phyloP scores from a whole-genome alignment of 164 flowering plant genomes.

The Brasenia schreberi region DNA sequence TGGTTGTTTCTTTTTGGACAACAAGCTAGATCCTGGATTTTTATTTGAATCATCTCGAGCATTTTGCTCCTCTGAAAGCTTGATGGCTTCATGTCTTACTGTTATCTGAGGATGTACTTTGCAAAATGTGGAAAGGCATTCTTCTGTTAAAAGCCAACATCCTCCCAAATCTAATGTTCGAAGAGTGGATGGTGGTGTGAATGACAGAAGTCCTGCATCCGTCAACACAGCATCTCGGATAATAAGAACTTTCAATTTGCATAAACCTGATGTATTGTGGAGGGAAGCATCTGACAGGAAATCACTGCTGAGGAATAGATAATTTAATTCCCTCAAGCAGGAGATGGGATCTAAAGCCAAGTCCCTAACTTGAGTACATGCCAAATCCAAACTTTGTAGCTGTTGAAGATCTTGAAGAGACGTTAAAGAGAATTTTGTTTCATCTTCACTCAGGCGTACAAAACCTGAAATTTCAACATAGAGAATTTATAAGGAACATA shows the following conservation, averaged over 20 bases:
- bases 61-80: constrained; percentile 2
- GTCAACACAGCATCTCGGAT: constrained; percentile 62
- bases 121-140: constrained; percentile 15
- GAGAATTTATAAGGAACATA: too few relatives aligned
- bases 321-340: constrained; percentile 23
- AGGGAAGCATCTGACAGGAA: constrained; percentile 51
- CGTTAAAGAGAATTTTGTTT: constrained; percentile 29
- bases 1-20: constrained; percentile 13
- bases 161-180: constrained; percentile 53
- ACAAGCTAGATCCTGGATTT: constrained; percentile 11
- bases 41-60: constrained; percentile 16
- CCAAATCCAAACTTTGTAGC: constrained; percentile 56
- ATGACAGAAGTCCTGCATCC: constrained; percentile 38
- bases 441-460: constrained; percentile 11
- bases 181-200: constrained; percentile 43
- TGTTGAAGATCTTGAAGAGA: constrained; percentile 32
- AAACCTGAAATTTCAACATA: constrained; percentile 31
- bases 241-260: constrained; percentile 33
- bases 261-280: constrained; percentile 29
- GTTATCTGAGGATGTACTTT: too few relatives aligned
- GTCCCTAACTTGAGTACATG: constrained; percentile 41
- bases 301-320: constrained; percentile 40
- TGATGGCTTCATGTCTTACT: not conserved
- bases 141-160: constrained; percentile 78
- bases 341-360: constrained; percentile 37